Evolutionary conservation across 192 early-diverging fungal species (phyloP).

Genomic region (Podila epicladia): DNA sequence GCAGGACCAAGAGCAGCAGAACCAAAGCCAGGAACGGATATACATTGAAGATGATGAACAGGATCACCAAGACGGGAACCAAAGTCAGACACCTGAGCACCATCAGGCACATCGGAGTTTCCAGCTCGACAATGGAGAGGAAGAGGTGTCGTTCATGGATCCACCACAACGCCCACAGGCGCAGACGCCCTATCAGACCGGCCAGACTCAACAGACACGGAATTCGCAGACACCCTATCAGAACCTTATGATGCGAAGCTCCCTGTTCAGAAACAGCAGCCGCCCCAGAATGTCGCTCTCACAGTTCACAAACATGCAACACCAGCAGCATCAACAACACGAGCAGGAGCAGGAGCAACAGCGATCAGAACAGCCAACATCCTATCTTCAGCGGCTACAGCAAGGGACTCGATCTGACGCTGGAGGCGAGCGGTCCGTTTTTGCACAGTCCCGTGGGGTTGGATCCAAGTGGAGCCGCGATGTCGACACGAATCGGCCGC

Average conservation of each 20-base stretch:
- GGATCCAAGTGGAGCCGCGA: neutral
- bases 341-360: slow-evolving; percentile 5
- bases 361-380: neutral
- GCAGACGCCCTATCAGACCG: neutral
- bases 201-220: too few relatives aligned
- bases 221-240: neutral
- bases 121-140: neutral
- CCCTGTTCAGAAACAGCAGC: neutral
- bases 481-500: neutral
- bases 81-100: neutral
- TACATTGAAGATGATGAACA: neutral
- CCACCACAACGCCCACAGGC: neutral
- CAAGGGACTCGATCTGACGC: neutral
- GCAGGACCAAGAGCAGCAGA: neutral
- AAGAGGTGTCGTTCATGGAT: neutral
- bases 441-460: slow-evolving; percentile 1
- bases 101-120: slow-evolving; percentile 1
- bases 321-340: slow-evolving; percentile 8
- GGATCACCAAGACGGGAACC: neutral
- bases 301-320: neutral
- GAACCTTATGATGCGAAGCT: neutral
- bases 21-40: neutral
- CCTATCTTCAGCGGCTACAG: neutral
- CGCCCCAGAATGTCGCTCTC: neutral
- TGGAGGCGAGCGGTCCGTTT: neutral